phyloP scores from a whole-genome alignment of 169 alveolate genomes.

The Plasmodium yoelii region DNA sequence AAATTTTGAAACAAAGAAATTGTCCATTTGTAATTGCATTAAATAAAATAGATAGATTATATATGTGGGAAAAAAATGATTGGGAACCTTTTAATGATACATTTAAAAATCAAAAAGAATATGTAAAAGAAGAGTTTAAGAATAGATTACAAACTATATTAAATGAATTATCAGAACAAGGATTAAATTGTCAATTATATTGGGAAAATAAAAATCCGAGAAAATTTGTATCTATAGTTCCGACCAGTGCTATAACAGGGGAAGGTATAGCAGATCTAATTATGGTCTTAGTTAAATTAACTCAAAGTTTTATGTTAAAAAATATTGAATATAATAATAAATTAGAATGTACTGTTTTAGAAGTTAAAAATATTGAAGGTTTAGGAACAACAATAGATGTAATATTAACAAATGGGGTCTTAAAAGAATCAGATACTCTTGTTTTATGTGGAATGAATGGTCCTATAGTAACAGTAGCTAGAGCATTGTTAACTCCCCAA shows the following conservation, averaged over 20 bases:
- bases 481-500: slow-evolving; percentile 98
- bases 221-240: slow-evolving; percentile 95
- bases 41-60: slow-evolving; percentile 98
- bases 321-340: slow-evolving; percentile 89
- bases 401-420: slow-evolving; percentile 96
- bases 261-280: slow-evolving; percentile 99
- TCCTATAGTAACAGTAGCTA: slow-evolving; percentile 96
- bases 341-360: slow-evolving; percentile 97
- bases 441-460: slow-evolving; percentile 97
- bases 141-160: slow-evolving; percentile 85
- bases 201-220: slow-evolving; percentile 97
- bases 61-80: slow-evolving; percentile 94
- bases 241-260: slow-evolving; percentile 99
- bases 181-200: slow-evolving; percentile 95
- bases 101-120: slow-evolving; percentile 88
- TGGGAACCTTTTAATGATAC: slow-evolving; percentile 92
- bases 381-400: slow-evolving; percentile 99
- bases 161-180: slow-evolving; percentile 96
- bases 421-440: slow-evolving; percentile 96
- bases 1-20: slow-evolving; percentile 90
- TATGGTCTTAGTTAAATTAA: slow-evolving; percentile 91
- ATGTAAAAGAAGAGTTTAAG: slow-evolving; percentile 91
- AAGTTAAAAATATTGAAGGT: slow-evolving; percentile 96
- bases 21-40: slow-evolving; percentile 99
- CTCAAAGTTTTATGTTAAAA: slow-evolving; percentile 92